phyloP scores from a whole-genome alignment of 2,329 filamentous ascomycete species.

The Cadophora sp. region DNA sequence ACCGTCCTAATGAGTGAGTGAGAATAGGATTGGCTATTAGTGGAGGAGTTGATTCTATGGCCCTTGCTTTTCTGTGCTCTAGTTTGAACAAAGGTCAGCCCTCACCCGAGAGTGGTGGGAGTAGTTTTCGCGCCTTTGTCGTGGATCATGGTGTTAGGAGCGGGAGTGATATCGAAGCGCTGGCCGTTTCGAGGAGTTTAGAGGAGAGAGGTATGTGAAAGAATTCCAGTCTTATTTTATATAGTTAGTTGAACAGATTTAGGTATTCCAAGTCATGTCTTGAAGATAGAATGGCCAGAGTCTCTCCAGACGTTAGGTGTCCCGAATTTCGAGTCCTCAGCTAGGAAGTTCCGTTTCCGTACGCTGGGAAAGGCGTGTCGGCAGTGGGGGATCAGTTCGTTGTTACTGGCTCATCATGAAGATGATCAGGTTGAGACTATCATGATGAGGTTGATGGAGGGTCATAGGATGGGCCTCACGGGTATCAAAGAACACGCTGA shows the following conservation, averaged over 20 bases:
- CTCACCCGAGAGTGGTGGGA: conserved; percentile 48
- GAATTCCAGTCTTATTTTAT: neutral
- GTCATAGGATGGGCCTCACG: conserved; percentile 72
- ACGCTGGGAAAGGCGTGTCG: conserved; percentile 68
- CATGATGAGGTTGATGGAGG: conserved; percentile 75
- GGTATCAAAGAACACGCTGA: conserved; percentile 70
- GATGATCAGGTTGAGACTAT: conserved; percentile 94
- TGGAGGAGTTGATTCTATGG: conserved; percentile 98
- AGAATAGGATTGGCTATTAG: conserved; percentile 77
- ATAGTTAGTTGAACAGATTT: neutral
- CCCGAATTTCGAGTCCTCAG: conserved; percentile 77
- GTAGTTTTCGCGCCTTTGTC: conserved; percentile 55
- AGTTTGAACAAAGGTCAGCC: conserved; percentile 47
- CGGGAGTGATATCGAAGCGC: conserved; percentile 60
- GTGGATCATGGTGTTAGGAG: conserved; percentile 65
- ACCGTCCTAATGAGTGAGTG: neutral
- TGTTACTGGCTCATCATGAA: conserved; percentile 85
- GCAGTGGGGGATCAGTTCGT: conserved; percentile 56
- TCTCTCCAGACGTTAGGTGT: conserved; percentile 48
- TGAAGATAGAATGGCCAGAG: conserved; percentile 58
- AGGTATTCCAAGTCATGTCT: conserved; percentile 42
- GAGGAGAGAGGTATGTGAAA: conserved; percentile 35
- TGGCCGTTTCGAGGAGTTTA: conserved; percentile 49
- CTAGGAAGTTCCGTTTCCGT: conserved; percentile 77
- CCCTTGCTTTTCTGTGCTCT: conserved; percentile 77